These are phyloP conservation scores for Salix arbutifolia DNA, from an alignment of 345 rosid genomes.

Conservation along the genomic window DNA sequence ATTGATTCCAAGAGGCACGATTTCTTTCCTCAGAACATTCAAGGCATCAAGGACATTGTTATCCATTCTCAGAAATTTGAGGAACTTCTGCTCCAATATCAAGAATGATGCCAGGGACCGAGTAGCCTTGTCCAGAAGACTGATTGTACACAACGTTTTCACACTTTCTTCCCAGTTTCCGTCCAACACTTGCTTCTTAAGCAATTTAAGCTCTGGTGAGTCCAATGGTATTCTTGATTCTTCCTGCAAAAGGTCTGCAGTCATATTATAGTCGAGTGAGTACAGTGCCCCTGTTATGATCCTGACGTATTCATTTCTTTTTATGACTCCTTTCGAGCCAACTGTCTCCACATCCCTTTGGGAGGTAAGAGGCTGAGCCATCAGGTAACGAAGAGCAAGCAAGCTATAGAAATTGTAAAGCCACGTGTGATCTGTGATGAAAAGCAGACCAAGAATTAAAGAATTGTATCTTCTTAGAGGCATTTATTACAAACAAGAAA, in stretches of 20 bases:
- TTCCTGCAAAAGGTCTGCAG: conserved; percentile 55
- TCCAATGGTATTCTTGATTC: conserved; percentile 62
- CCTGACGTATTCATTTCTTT: conserved; percentile 53
- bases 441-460: neutral
- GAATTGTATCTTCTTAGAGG: neutral
- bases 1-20: conserved; percentile 46
- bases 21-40: conserved; percentile 58
- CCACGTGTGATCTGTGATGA: neutral
- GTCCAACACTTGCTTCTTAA: conserved; percentile 46
- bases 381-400: conserved; percentile 32
- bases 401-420: conserved; percentile 24
- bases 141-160: conserved; percentile 38
- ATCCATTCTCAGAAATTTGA: conserved; percentile 45
- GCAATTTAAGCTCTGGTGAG: conserved; percentile 35
- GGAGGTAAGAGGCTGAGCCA: conserved; percentile 54
- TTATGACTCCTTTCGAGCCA: conserved; percentile 60
- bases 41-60: conserved; percentile 46
- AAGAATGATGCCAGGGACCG: conserved; percentile 41
- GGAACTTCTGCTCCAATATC: conserved; percentile 60
- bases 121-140: conserved; percentile 34
- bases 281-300: conserved; percentile 53
- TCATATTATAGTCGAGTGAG: conserved; percentile 58
- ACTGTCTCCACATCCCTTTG: conserved; percentile 52
- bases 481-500: neutral
- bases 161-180: conserved; percentile 58